Conservation (phyloP, 345 rosid species). For the Arabis alpina region DNA sequence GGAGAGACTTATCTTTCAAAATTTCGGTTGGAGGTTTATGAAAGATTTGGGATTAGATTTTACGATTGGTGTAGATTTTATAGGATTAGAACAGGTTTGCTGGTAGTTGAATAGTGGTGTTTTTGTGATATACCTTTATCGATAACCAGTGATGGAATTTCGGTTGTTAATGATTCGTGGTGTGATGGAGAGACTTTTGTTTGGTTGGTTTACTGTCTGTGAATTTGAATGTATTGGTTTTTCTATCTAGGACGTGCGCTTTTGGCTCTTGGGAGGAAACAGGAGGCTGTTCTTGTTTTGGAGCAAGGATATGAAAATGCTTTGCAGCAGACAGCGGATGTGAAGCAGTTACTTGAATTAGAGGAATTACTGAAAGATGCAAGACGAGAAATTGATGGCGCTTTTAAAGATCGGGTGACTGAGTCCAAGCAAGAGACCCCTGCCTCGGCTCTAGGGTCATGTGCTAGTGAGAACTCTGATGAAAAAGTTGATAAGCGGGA, state of each 20-base stretch:
- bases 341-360: slow-evolving; percentile 88
- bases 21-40: too few species aligned
- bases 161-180: not conserved
- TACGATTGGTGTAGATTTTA: not conserved
- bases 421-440: slow-evolving; percentile 32
- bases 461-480: slow-evolving; percentile 42
- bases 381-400: slow-evolving; percentile 52
- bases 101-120: not conserved
- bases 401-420: slow-evolving; percentile 37
- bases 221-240: slow-evolving; percentile 36
- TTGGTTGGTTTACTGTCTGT: slow-evolving; percentile 1
- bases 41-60: not conserved
- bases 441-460: slow-evolving; percentile 34
- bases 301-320: slow-evolving; percentile 76
- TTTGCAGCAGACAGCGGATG: slow-evolving; percentile 69
- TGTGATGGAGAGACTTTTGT: not conserved
- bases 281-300: slow-evolving; percentile 76
- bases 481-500: slow-evolving; percentile 38
- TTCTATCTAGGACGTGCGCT: slow-evolving; percentile 69
- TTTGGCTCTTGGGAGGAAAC: slow-evolving; percentile 78
- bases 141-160: not conserved
- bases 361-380: slow-evolving; percentile 69
- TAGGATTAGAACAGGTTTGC: not conserved
- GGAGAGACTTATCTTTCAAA: too few species aligned
- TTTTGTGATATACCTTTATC: not conserved